A percentile compares a stretch with the other conserved stretches of the same genome.
These are phyloP conservation scores for Pythium vanterpoolii DNA, from an alignment of 352 stramenopile species.

Conservation along the genomic window DNA sequence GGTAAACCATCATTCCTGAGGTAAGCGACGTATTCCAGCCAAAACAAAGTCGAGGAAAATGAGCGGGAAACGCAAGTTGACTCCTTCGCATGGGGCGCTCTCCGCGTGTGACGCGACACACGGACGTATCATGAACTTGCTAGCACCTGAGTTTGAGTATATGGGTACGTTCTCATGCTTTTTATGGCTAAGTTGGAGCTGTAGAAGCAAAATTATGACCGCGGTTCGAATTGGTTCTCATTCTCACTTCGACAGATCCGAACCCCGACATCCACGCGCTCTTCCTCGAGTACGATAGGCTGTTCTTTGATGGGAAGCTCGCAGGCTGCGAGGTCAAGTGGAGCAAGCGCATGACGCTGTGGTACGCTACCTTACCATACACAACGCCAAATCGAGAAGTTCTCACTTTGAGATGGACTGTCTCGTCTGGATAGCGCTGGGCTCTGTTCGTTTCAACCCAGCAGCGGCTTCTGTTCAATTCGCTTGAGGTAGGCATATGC, in stretches of 20 bases:
- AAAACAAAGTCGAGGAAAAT: constrained; percentile 7
- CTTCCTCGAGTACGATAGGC: constrained; percentile 72
- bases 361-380: constrained; percentile 25
- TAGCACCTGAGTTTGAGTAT: constrained; percentile 70
- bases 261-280: constrained; percentile 79
- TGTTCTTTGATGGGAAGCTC: constrained; percentile 83
- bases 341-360: constrained; percentile 89
- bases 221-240: not conserved
- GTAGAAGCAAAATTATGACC: constrained; percentile 5
- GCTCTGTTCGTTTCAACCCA: constrained; percentile 73
- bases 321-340: constrained; percentile 84
- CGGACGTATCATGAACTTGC: constrained; percentile 29
- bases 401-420: not conserved
- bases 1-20: constrained; percentile 12
- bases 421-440: constrained; percentile 59
- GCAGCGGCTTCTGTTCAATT: constrained; percentile 81
- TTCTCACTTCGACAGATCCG: constrained; percentile 72
- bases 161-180: constrained; percentile 26
- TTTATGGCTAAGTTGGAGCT: not conserved
- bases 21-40: not conserved
- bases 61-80: constrained; percentile 21
- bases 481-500: constrained; percentile 50
- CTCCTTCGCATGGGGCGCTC: not conserved
- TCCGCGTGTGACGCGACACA: not conserved
- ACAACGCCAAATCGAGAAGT: not conserved